These are phyloP conservation scores for Tetrapisispora pingtungensis DNA, from an alignment of 805 yeast genomes.

Conservation along the genomic window DNA sequence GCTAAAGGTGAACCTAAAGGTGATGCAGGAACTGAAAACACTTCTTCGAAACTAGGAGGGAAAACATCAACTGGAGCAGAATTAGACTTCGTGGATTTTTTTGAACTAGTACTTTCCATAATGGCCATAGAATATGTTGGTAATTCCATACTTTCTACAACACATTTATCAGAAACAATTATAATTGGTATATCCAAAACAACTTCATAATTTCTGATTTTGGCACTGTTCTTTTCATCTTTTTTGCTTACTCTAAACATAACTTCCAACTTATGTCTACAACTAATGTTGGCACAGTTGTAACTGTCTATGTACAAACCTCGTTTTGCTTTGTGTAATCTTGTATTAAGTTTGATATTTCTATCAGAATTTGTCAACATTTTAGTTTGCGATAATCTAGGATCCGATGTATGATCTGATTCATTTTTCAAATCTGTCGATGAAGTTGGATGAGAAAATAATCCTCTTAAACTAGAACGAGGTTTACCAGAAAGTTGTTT, in stretches of 20 bases:
- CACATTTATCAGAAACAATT: conserved; percentile 36
- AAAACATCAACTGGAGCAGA: conserved; percentile 17
- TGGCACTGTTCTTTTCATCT: conserved; percentile 38
- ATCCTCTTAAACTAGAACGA: conserved; percentile 14
- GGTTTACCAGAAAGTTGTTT: neutral
- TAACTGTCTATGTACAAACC: conserved; percentile 49
- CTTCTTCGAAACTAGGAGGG: conserved; percentile 59
- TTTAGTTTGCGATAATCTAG: conserved; percentile 10
- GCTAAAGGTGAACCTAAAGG: conserved; percentile 27
- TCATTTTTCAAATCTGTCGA: neutral
- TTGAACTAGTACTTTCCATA: conserved; percentile 5
- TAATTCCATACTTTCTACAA: conserved; percentile 29
- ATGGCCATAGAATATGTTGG: conserved; percentile 29
- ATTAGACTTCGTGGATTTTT: neutral
- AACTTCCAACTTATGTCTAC: conserved; percentile 58
- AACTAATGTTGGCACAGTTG: conserved; percentile 49
- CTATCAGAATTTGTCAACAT: conserved; percentile 15
- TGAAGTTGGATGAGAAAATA: conserved; percentile 4
- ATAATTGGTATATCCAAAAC: conserved; percentile 69
- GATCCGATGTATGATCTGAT: neutral
- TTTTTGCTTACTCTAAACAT: conserved; percentile 58
- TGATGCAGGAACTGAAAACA: conserved; percentile 39
- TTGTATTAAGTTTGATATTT: conserved; percentile 13
- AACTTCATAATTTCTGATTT: conserved; percentile 68
- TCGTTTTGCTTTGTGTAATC: conserved; percentile 17